Evolutionary conservation across 306 rosid species (phyloP).

Genomic region (Myrica gale): DNA sequence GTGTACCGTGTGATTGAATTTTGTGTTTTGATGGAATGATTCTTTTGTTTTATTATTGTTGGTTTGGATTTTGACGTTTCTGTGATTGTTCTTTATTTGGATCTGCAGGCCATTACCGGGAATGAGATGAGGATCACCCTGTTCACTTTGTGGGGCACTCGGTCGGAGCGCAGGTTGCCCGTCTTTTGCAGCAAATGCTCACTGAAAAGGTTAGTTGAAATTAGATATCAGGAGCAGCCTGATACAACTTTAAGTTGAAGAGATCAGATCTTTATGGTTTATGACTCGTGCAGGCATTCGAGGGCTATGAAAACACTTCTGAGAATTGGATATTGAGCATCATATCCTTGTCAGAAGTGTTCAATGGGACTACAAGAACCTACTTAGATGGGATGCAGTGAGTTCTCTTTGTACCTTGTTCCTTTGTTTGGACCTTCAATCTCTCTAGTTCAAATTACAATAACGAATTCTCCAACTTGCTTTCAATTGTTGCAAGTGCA

Average conservation of each 20-base stretch:
- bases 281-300: constrained; percentile 58
- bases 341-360: constrained; percentile 86
- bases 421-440: background rate
- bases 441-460: background rate
- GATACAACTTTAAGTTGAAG: background rate
- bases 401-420: constrained; percentile 40
- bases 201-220: constrained; percentile 70
- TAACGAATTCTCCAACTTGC: background rate
- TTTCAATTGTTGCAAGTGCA: background rate
- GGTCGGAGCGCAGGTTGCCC: constrained; percentile 94
- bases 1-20: too few species aligned
- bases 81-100: too few species aligned
- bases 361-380: constrained; percentile 95
- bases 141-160: constrained; percentile 96
- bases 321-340: constrained; percentile 88
- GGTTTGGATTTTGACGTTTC: too few species aligned
- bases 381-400: constrained; percentile 95
- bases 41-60: too few species aligned
- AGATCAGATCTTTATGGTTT: constrained; percentile 20
- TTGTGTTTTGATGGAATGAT: too few species aligned
- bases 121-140: constrained; percentile 97
- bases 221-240: background rate
- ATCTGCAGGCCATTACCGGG: constrained; percentile 76
- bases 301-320: constrained; percentile 68
- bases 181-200: constrained; percentile 96